A percentile compares a stretch with the other conserved stretches of the same genome.
phyloP scores from a whole-genome alignment of 1,284 basidiomycete species.

The Rhizopogon parksii region DNA sequence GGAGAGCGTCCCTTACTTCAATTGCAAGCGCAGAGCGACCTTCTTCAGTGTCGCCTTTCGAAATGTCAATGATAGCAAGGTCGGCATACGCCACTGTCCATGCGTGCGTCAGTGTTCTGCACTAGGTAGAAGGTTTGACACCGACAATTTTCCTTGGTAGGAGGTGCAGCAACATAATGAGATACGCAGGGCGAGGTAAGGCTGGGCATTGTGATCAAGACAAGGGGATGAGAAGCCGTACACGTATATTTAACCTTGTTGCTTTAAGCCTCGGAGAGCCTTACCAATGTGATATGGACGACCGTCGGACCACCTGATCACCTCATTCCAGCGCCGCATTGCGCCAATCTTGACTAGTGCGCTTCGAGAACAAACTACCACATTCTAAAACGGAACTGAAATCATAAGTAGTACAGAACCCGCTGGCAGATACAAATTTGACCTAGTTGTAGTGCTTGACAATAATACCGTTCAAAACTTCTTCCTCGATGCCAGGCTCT shows the following conservation, averaged over 20 bases:
- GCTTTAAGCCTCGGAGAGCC: not conserved
- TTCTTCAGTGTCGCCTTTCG: constrained; percentile 39
- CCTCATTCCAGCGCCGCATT: not conserved
- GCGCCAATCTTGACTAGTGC: not conserved
- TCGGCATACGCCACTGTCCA: constrained; percentile 59
- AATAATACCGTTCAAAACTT: constrained; percentile 31
- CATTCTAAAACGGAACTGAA: no score
- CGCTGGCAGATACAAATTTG: no score
- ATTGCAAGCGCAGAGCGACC: constrained; percentile 40
- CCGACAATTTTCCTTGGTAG: constrained; percentile 19
- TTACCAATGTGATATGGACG: no score
- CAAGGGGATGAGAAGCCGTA: not conserved
- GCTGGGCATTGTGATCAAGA: constrained; percentile 14
- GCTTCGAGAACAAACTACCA: no score
- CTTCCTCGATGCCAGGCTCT: constrained; percentile 29
- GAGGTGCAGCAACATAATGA: constrained; percentile 19
- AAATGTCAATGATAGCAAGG: constrained; percentile 57
- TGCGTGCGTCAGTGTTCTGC: not conserved
- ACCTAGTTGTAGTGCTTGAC: constrained; percentile 33
- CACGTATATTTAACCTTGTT: not conserved
- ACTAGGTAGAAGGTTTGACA: not conserved
- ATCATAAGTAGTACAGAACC: not conserved
- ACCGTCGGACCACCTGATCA: not conserved
- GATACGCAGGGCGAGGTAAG: constrained; percentile 16
- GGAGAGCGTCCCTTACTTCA: constrained; percentile 52